Conservation (phyloP, 2,329 filamentous ascomycete species). For the Taxawa tesnikishii region DNA sequence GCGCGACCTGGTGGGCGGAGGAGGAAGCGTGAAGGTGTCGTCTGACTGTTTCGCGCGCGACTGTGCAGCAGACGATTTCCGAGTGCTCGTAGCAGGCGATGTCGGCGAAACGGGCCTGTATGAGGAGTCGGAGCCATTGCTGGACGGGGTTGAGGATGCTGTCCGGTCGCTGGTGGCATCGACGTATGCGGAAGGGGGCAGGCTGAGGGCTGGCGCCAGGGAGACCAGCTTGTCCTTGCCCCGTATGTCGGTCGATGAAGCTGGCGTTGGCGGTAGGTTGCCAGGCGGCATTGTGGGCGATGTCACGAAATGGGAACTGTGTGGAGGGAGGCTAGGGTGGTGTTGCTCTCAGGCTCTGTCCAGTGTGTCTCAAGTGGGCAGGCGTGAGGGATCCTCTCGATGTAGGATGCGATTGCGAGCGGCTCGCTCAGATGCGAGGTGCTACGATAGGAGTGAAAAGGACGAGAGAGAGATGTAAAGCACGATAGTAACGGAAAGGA, state of each 20-base stretch:
- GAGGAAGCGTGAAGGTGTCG: constrained; percentile 68
- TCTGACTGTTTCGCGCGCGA: constrained; percentile 32
- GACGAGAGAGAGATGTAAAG: constrained; percentile 1
- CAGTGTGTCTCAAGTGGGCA: neutral
- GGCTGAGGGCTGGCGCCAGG: constrained; percentile 54
- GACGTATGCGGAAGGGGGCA: constrained; percentile 62
- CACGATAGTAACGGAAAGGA: no score
- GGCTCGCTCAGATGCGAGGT: no score
- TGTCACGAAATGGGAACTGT: constrained; percentile 21
- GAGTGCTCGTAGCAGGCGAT: constrained; percentile 24
- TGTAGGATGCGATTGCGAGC: neutral
- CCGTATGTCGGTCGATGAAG: constrained; percentile 67
- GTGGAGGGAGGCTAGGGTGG: neutral
- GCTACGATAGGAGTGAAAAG: constrained; percentile 1
- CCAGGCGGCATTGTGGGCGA: constrained; percentile 48
- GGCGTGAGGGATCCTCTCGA: neutral
- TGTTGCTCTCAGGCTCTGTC: neutral
- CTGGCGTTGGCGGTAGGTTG: constrained; percentile 60
- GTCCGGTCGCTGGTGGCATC: constrained; percentile 31
- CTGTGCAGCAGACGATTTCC: constrained; percentile 11
- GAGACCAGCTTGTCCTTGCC: constrained; percentile 51
- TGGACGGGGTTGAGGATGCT: constrained; percentile 33
- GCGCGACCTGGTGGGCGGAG: constrained; percentile 78
- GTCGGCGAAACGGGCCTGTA: constrained; percentile 33
- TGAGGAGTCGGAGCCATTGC: constrained; percentile 37